These are phyloP conservation scores for Exophiala xenobiotica DNA, from an alignment of 2,329 filamentous ascomycete species.

Conservation along the genomic window DNA sequence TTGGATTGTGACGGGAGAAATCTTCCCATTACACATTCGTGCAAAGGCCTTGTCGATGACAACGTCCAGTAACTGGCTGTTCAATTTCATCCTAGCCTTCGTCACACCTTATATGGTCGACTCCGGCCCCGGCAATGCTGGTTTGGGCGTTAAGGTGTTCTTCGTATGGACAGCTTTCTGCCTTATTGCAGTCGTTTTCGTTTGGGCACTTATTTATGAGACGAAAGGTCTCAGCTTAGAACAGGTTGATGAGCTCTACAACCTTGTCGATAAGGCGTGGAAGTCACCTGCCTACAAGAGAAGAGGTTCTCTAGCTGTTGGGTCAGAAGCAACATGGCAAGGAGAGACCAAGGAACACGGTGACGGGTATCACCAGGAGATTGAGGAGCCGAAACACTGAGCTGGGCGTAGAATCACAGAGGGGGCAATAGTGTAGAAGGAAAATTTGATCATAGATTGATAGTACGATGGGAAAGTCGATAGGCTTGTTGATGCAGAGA, in stretches of 20 bases:
- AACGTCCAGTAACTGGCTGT: constrained; percentile 88
- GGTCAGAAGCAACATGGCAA: too few relatives aligned
- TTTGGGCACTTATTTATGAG: constrained; percentile 72
- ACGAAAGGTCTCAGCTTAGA: constrained; percentile 52
- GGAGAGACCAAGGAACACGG: too few relatives aligned
- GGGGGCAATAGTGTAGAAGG: too few relatives aligned
- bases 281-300: neutral
- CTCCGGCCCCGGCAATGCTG: constrained; percentile 61
- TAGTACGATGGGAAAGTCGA: too few relatives aligned
- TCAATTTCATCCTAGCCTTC: constrained; percentile 65
- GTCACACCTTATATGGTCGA: constrained; percentile 1
- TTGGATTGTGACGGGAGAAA: constrained; percentile 71
- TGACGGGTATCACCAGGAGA: too few relatives aligned
- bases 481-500: too few relatives aligned
- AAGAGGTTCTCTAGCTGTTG: too few relatives aligned
- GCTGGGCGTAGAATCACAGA: too few relatives aligned
- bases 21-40: constrained; percentile 85
- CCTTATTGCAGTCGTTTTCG: constrained; percentile 66
- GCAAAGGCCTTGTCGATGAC: constrained; percentile 83
- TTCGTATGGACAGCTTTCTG: constrained; percentile 81
- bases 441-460: too few relatives aligned
- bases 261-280: neutral
- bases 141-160: constrained; percentile 68
- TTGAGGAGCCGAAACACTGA: too few relatives aligned
- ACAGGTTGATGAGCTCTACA: neutral